A percentile compares a stretch with the other conserved stretches of the same genome.
Conservation (phyloP, 176 grass and related monocot species). For the Zizania latifolia region DNA sequence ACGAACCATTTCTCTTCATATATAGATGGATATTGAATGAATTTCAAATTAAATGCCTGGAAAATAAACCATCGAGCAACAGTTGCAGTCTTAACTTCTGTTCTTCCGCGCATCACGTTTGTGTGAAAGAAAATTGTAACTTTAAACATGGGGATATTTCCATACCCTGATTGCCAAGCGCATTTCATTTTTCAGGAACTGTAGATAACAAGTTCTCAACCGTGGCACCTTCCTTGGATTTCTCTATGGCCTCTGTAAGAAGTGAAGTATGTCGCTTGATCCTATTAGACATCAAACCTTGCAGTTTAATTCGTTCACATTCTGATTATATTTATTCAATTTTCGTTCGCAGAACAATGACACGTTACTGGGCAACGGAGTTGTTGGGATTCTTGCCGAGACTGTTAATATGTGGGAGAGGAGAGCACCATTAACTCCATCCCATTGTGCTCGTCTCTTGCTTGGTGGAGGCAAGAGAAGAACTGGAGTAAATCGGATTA, state of each 20-base stretch:
- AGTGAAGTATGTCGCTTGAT: constrained; percentile 16
- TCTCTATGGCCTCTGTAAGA: constrained; percentile 25
- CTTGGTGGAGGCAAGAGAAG: constrained; percentile 50
- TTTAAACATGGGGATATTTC: neutral
- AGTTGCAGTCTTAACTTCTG: neutral
- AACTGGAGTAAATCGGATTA: constrained; percentile 57
- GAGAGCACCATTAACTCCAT: constrained; percentile 69
- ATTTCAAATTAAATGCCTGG: neutral
- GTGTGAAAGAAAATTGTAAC: neutral
- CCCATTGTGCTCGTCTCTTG: constrained; percentile 79
- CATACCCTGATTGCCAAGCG: neutral
- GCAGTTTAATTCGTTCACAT: neutral
- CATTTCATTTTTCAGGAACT: constrained; percentile 10
- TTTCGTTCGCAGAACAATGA: constrained; percentile 37
- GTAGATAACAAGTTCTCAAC: neutral
- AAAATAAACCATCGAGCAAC: neutral
- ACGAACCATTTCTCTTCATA: neutral
- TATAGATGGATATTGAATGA: neutral
- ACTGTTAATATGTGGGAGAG: constrained; percentile 94
- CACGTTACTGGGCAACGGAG: constrained; percentile 79
- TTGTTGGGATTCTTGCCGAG: constrained; percentile 73
- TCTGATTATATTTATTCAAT: neutral
- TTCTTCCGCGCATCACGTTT: neutral
- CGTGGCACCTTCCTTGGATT: neutral
- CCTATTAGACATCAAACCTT: neutral